Conservation (phyloP, 306 rosid species). For the Quercus alba region DNA sequence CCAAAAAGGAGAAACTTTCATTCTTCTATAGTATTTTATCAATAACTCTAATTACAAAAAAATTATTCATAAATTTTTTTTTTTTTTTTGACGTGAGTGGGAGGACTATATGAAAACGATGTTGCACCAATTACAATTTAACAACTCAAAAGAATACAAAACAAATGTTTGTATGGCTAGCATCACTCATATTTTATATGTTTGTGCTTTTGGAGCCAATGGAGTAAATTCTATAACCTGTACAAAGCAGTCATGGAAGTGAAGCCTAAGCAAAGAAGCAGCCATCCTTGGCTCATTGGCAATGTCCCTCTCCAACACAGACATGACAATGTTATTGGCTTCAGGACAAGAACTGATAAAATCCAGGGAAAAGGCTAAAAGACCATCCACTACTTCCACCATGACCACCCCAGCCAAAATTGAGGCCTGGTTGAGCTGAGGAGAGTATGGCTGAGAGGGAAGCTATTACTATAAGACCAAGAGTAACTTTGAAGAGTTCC, state of each 20-base stretch:
- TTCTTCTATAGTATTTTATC: too few species aligned
- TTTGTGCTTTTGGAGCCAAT: neutral
- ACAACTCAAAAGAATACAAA: too few species aligned
- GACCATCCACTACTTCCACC: constrained; percentile 41
- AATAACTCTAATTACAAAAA: too few species aligned
- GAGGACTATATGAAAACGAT: too few species aligned
- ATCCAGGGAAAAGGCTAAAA: constrained; percentile 56
- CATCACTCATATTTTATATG: too few species aligned
- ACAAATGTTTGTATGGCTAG: too few species aligned
- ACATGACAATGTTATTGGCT: constrained; percentile 69
- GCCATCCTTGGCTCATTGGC: constrained; percentile 53
- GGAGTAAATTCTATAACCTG: constrained; percentile 33
- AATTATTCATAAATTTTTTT: too few species aligned
- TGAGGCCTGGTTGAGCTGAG: constrained; percentile 51
- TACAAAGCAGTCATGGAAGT: constrained; percentile 78
- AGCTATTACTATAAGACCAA: constrained; percentile 21
- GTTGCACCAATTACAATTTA: too few species aligned
- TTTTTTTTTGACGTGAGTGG: too few species aligned
- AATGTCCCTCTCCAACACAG: constrained; percentile 69
- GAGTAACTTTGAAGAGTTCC: constrained; percentile 28
- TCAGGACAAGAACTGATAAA: constrained; percentile 78
- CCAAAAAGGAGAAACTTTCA: neutral
- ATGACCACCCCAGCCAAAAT: constrained; percentile 56
- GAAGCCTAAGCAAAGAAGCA: constrained; percentile 70
- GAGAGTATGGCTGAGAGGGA: constrained; percentile 31